Base-by-base conservation (phyloP, 768 basidiomycete species). In the Tubosaeta sp. region DNA sequence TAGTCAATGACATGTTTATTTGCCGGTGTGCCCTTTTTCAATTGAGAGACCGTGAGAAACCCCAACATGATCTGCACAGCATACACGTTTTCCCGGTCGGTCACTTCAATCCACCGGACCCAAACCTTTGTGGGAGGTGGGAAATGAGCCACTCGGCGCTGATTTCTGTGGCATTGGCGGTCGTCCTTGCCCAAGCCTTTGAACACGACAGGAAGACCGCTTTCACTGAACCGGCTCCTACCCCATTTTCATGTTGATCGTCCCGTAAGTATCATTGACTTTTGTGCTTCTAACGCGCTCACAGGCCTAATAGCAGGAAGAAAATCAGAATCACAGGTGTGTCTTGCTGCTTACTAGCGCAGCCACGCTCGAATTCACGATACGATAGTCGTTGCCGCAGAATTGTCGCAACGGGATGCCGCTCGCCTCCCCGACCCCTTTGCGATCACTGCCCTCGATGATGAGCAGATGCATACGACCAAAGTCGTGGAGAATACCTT, bases 341-440 rank as follows among this genome's bases (percentile, higher is more conserved):
- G 77, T 64, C 48, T 44, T 31, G 8, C 19, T 45, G 11, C 27
- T 48, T 27, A 35, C 34, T 22, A 7, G 32, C 8, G 26, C 16
- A 26, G n/a, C 17, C 37, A 17, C 37, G 14, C 22, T 48, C 45
- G 27, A 42, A 48, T 41, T 52, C n/a, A 57, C 54, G 46, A 5
- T 50, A 47, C 51, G 2, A 27, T 61, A 95, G 94, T 95, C 57
- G 94, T 99, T 57, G 95, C 95, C 51, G 97, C 92, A 41, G 94
- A 95, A 10, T 74, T 97, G n/a, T 87, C 88, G 43, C 95, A 95
- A 74, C 88, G 93, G 52, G 93, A 95, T 75, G 92, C 95, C 50
- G 93, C 95, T 68, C 84, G 95, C 47, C 85, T 97, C 6, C 95
- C 95, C 3, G 95, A 98, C 71, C 95, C 97, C 4, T 97, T 98